These are phyloP conservation scores for Keithomyces neogunnii DNA, from an alignment of 2,329 filamentous ascomycete species.

Conservation along the genomic window DNA sequence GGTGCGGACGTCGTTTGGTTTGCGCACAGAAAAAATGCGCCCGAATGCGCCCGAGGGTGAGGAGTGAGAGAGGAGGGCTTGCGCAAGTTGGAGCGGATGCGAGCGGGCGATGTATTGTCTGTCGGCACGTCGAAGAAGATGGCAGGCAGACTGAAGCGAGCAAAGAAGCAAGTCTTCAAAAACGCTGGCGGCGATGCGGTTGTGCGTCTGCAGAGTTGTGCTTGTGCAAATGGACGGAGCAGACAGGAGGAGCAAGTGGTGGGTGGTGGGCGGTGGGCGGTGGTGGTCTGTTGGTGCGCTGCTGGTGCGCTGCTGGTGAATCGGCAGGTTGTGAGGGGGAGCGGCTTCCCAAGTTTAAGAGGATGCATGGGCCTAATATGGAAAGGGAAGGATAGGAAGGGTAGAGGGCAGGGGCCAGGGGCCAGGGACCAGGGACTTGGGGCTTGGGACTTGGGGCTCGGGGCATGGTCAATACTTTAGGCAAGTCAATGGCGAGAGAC, in stretches of 20 bases:
- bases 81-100: neutral
- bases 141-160: too few relatives aligned
- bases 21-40: constrained; percentile 1
- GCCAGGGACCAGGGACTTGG: too few relatives aligned
- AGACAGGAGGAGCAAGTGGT: neutral
- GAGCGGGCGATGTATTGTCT: neutral
- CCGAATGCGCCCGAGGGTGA: constrained; percentile 3
- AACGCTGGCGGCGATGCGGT: too few relatives aligned
- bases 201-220: neutral
- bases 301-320: neutral
- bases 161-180: too few relatives aligned
- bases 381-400: neutral
- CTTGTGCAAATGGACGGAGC: neutral
- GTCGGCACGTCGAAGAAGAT: too few relatives aligned
- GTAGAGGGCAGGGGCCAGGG: neutral
- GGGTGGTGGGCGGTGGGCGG: neutral
- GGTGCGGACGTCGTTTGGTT: neutral
- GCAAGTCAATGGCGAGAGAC: too few relatives aligned
- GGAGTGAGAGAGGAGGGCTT: neutral
- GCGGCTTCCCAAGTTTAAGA: constrained; percentile 3
- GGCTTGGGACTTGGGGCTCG: too few relatives aligned
- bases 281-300: neutral
- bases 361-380: constrained; percentile 4
- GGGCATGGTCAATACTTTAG: too few relatives aligned
- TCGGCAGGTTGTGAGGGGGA: neutral